Base-by-base conservation (phyloP, 1,139 yeast genomes). In the Candida smagusa region DNA sequence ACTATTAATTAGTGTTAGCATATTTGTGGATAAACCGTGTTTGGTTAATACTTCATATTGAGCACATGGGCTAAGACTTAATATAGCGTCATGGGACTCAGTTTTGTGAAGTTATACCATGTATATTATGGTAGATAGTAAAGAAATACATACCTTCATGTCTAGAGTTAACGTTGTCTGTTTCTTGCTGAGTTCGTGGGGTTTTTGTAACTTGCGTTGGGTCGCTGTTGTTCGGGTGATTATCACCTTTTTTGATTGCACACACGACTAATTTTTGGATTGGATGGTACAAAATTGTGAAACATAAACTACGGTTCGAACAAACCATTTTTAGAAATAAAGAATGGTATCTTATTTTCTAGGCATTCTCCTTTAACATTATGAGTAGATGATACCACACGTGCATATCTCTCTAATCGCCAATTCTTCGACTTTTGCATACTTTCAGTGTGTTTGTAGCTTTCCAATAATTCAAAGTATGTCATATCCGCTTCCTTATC, bases 1-100 rank as follows among this genome's bases (percentile, higher is more conserved):
- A 92, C 92, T 90, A 44, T 6, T 28, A 13, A 57, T 55, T 50
- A 57, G 56, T 50, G 44, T 12, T 16, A 31, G 9, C 25, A 7
- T 6, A 28, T 27, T 24, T 11, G n/a, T 22, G 8, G 9, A 21
- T 12, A 26, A 24, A 24, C 27, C 27, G 12, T 11, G 11, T 24
- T 24, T 24, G 27, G 27, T 9, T 24, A 9, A 24, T 24, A 24
- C 12, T 24, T 24, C 27, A 9, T 24, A 9, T 11, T 24, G 11
- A 24, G n/a, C 12, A 24, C 11, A 24, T 24, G n/a, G 27, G 27
- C 19, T 16, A 5, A 16, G 19, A 16, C 19, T 16, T 16, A 16
- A 16, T 16, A 16, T 5, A 16, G 3, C 5, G 5, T 16, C 19
- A 16, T 16, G 19, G 19, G 19, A 16, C 19, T 16, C 19, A 16